Evolutionary conservation across 108 stramenopile species (phyloP).

Genomic region (Skeletonema marinoi): DNA sequence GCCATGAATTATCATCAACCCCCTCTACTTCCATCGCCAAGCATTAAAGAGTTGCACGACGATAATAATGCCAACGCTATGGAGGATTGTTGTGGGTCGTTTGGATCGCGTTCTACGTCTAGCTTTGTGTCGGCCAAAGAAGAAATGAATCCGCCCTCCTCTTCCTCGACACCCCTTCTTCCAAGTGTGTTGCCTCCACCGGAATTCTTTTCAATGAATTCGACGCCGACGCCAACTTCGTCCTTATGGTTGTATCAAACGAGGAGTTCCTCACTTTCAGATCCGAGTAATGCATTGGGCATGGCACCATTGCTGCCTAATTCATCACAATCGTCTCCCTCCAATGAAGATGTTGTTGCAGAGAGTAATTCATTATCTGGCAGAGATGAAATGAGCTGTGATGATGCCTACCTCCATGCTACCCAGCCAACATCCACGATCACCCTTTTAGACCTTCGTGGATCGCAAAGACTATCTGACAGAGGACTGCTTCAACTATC

Average conservation of each 20-base stretch:
- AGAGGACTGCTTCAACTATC: constrained; percentile 70
- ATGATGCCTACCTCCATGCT: background rate
- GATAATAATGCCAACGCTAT: constrained; percentile 13
- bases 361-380: background rate
- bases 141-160: background rate
- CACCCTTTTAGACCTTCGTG: constrained; percentile 74
- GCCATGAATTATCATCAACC: background rate
- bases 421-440: constrained; percentile 30
- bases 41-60: constrained; percentile 23
- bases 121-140: constrained; percentile 58
- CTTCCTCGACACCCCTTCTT: constrained; percentile 29
- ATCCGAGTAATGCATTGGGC: background rate
- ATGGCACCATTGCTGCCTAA: background rate
- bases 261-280: background rate
- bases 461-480: constrained; percentile 76
- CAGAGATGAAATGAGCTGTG: constrained; percentile 3
- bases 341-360: background rate
- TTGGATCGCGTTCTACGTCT: constrained; percentile 47
- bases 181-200: constrained; percentile 42
- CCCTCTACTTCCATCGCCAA: constrained; percentile 2
- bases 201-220: constrained; percentile 35
- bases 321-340: constrained; percentile 6
- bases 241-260: constrained; percentile 5
- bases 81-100: constrained; percentile 32
- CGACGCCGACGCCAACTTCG: constrained; percentile 8